Evolutionary conservation across 306 rosid genomes (phyloP), one percentile per base, ranked within the genome.

Genomic region (Echinosophora koreensis): DNA sequence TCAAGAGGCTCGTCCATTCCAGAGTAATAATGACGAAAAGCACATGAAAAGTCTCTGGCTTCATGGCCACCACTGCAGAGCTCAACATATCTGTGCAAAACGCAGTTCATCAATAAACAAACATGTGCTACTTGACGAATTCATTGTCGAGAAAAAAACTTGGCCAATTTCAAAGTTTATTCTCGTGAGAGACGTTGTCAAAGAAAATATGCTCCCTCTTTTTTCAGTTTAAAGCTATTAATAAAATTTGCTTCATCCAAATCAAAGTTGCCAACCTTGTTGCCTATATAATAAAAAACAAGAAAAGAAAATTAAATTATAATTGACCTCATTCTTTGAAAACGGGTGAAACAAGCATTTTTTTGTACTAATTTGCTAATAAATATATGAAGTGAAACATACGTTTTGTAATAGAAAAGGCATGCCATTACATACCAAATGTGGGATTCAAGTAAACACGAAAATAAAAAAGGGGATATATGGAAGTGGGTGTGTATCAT

Each of bases 1-100:
- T 74, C 76, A 30, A 1, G 32, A 32, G 60, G 59, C 68, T 93
- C 97, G 42, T 93, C 87, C 52, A 14, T 62, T 9, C 98, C 98
- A 2, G 88, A 80, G 88, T 90, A 90, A 67, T 78, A 85, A 81
- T 90, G 96, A 55, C 92, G 91, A 84, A 94, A 94, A 64, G 86
- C 96, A 66, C 92, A 86, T 4, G 98, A 91, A 80, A 94, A 94
- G 83, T 91, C 98, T 77, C 78, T 81, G 11, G 69, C 64, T 76
- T 90, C 97, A 67, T 87, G 82, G 10, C 92, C 98, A 63, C 71
- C 84, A n/a, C 63, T 63, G 89, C 97, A 93, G 1, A 93, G 86
- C 27, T 87, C 85, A 10, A 82, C 77, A 61, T 86, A 94, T 85
- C 96, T 94, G 90, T 61, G 50, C 49, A 70, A 77, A 73, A 77